Base-by-base conservation (phyloP, 768 basidiomycete genomes). In the Lyophyllum atratum region DNA sequence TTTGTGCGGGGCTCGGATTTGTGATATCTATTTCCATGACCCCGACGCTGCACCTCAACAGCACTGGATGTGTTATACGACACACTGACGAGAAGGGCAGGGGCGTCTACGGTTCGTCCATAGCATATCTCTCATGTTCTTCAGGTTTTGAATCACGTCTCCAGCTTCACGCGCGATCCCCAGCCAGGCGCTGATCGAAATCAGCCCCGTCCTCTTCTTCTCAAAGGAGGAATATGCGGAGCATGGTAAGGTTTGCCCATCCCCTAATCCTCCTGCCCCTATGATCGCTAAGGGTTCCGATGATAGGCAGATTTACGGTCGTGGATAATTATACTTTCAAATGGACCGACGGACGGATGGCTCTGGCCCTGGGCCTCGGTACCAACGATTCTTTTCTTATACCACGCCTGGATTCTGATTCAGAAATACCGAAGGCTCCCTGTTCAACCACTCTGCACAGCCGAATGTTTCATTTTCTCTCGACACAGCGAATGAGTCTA, bases 141-240 rank as follows among this genome's bases (percentile, higher is more conserved):
- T n/a, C 33, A 14, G 24, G 4, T 33, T 57, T 31, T 49, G 19
- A 52, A 5, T 19, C 9, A 3, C 19, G 17, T 29, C 15, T 43
- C 31, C 55, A 85, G 84, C 90, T 21, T 75, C 81, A 8, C 72
- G 73, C 17, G 61, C 60, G 29, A 85, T 94, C 58, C 77, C 86
- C 19, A 71, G 79, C 11, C 77, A 82, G 12, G 87, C 88, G 0
- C 62, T 89, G n/a, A 68, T 98, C 58, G 95, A 97, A 70, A 82
- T 86, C 62, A 90, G 89, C 59, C 95, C 95, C 2, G 91, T 93
- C 19, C 74, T 96, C n/a, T 74, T 96, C 11, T 84, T 95, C 65
- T 69, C 75, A 4, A 78, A 80, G 54, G 77, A 83, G 24, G 92
- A 95, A 72, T 95, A 93, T 63, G 76, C 82, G 44, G 66, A 69